Evolutionary conservation across 1,284 basidiomycete species (phyloP).

Genomic region (Papiliotrema fonsecae): DNA sequence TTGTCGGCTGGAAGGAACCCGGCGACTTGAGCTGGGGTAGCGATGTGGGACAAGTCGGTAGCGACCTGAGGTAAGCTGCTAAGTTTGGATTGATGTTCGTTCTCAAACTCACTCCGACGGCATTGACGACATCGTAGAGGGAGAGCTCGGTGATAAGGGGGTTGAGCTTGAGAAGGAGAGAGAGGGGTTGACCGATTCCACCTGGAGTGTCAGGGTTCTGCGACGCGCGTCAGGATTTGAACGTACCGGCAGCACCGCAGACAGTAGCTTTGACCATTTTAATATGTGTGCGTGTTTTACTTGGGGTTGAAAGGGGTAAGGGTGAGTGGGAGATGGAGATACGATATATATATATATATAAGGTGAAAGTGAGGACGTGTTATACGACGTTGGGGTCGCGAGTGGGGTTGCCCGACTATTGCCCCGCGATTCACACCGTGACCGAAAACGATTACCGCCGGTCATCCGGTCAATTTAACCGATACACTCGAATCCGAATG

Average conservation of each 20-base stretch:
- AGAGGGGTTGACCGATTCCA: constrained; percentile 82
- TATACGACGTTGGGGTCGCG: neutral
- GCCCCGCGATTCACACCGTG: too few species aligned
- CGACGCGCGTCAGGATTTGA: constrained; percentile 13
- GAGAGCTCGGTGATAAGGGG: constrained; percentile 78
- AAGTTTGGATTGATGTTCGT: neutral
- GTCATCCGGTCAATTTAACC: too few species aligned
- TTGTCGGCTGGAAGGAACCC: constrained; percentile 49
- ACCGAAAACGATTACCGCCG: too few species aligned
- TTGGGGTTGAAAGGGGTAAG: neutral
- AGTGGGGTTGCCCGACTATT: neutral
- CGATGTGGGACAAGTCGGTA: constrained; percentile 89
- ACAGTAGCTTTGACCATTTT: constrained; percentile 87
- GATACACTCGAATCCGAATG: too few species aligned
- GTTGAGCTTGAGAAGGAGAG: constrained; percentile 84
- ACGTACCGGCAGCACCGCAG: constrained; percentile 79
- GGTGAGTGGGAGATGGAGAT: neutral
- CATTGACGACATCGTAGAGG: constrained; percentile 70
- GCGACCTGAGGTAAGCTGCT: constrained; percentile 56
- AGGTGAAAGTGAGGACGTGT: neutral
- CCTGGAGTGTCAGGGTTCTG: constrained; percentile 23
- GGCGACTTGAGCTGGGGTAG: constrained; percentile 74
- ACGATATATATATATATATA: constrained; percentile 1
- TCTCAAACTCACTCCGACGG: constrained; percentile 39
- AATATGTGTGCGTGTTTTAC: constrained; percentile 7